Evolutionary conservation across 2,329 filamentous ascomycete species (phyloP).

Genomic region (Trichoderma brevicompactum): DNA sequence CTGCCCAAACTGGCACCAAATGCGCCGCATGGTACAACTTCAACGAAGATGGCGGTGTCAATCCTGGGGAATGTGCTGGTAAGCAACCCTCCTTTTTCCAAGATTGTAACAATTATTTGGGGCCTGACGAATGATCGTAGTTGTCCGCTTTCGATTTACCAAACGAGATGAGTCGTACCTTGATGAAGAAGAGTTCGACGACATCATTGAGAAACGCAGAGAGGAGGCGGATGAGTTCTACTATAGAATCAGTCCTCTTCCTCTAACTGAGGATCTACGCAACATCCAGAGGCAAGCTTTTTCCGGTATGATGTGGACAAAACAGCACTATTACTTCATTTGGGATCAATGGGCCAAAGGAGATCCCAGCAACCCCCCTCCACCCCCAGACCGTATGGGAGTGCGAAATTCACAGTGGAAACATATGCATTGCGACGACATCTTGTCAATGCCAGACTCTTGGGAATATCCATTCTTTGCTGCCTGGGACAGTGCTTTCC

Average conservation of each 20-base stretch:
- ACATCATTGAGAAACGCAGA: constrained; percentile 82
- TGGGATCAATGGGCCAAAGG: constrained; percentile 99
- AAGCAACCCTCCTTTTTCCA: constrained; percentile 39
- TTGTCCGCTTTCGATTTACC: constrained; percentile 89
- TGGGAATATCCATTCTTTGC: constrained; percentile 99
- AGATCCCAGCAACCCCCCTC: constrained; percentile 84
- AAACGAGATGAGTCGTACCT: constrained; percentile 76
- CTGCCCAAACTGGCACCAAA: constrained; percentile 80
- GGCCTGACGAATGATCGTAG: constrained; percentile 44
- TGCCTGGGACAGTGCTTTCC: constrained; percentile 96
- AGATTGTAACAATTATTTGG: not conserved
- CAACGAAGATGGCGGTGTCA: constrained; percentile 84
- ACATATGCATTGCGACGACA: constrained; percentile 92
- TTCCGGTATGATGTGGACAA: constrained; percentile 97
- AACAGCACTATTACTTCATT: constrained; percentile 95
- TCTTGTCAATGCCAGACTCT: constrained; percentile 95
- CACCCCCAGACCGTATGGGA: constrained; percentile 76
- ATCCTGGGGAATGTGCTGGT: constrained; percentile 88
- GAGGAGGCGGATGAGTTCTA: constrained; percentile 98
- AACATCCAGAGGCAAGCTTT: constrained; percentile 96
- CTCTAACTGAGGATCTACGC: constrained; percentile 89
- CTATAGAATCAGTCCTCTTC: constrained; percentile 87
- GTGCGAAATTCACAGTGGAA: constrained; percentile 91
- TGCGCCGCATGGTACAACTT: constrained; percentile 91
- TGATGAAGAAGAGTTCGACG: constrained; percentile 90